These are phyloP conservation scores for Pneumocystis canis DNA, from an alignment of 1,139 yeast genomes.

Conservation along the genomic window DNA sequence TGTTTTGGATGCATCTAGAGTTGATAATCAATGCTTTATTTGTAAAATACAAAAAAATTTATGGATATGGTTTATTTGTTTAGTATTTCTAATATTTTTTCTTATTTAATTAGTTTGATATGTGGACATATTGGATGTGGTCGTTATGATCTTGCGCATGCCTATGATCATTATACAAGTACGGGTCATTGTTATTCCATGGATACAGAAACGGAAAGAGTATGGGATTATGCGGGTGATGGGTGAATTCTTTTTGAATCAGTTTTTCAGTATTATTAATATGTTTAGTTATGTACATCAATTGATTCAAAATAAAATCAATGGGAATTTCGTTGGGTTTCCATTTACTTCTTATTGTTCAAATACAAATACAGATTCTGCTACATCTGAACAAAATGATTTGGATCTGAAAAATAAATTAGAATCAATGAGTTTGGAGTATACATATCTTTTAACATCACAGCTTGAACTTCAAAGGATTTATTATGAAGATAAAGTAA, in stretches of 20 bases:
- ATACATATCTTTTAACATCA: slow-evolving; percentile 60
- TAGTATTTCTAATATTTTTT: background rate
- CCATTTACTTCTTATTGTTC: slow-evolving; percentile 23
- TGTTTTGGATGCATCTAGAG: slow-evolving; percentile 13
- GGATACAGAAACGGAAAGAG: slow-evolving; percentile 74
- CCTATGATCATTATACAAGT: slow-evolving; percentile 59
- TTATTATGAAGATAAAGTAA: slow-evolving; percentile 52
- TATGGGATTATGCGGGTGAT: slow-evolving; percentile 93
- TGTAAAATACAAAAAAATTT: slow-evolving; percentile 57
- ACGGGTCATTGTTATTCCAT: slow-evolving; percentile 85
- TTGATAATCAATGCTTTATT: slow-evolving; percentile 26
- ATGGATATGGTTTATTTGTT: slow-evolving; percentile 45
- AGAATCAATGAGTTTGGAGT: slow-evolving; percentile 53
- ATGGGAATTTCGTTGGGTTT: slow-evolving; percentile 70
- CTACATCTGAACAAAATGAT: background rate
- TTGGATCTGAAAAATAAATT: slow-evolving; percentile 16
- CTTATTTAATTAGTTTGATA: slow-evolving; percentile 34
- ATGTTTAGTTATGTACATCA: slow-evolving; percentile 59
- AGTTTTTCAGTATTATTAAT: background rate
- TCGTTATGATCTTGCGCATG: slow-evolving; percentile 76
- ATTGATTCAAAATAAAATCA: slow-evolving; percentile 66
- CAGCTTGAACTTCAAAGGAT: slow-evolving; percentile 85
- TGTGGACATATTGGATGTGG: slow-evolving; percentile 91
- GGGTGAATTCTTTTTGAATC: slow-evolving; percentile 22
- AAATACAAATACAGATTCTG: background rate